Evolutionary conservation across 495 filamentous ascomycete species (phyloP), one percentile per base, ranked within the genome.

Genomic region (Diplogelasinospora grovesii): DNA sequence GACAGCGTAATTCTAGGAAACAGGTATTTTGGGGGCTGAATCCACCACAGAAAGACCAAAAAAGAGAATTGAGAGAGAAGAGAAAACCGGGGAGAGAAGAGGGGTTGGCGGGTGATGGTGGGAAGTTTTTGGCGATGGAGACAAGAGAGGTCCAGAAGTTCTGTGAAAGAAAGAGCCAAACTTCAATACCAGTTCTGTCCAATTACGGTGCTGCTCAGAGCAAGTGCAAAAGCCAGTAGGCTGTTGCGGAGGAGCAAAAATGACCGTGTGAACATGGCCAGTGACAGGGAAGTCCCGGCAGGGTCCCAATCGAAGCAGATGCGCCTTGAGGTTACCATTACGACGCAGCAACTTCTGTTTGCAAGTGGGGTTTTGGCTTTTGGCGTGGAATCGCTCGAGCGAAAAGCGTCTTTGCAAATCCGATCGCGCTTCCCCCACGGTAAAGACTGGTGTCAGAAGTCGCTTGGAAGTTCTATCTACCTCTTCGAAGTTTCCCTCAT

Each of bases 31-130:
- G 37, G 28, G 23, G 14, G 31, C 31, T 39, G 3, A 29, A 20
- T 6, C 20, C 36, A 39, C 25, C 34, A 37, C 20, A 15, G 24
- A 21, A n/a, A n/a, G n/a, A n/a, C n/a, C n/a, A n/a, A n/a, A n/a
- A 29, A 23, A 40, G 8, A 39, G 41, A 46, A 31, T 26, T 40
- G 37, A 33, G 40, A 50, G 48, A 46, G 48, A 45, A 51, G 52
- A 53, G 52, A 57, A 56, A 48, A 49, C 7, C 31, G 26, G 26
- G 25, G 33, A 15, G 39, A 33, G 18, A 49, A 41, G 47, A 49
- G 46, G 46, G 46, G 46, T 43, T 35, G 34, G 44, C 28, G 14
- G 49, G 40, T 38, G 36, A 30, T 40, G 23, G 26, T 39, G 33
- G 34, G 41, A 35, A 49, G 39, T 30, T 41, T 39, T 45, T 39